These are phyloP conservation scores for Phoma herbarum DNA, from an alignment of 2,329 filamentous ascomycete genomes.

Conservation along the genomic window DNA sequence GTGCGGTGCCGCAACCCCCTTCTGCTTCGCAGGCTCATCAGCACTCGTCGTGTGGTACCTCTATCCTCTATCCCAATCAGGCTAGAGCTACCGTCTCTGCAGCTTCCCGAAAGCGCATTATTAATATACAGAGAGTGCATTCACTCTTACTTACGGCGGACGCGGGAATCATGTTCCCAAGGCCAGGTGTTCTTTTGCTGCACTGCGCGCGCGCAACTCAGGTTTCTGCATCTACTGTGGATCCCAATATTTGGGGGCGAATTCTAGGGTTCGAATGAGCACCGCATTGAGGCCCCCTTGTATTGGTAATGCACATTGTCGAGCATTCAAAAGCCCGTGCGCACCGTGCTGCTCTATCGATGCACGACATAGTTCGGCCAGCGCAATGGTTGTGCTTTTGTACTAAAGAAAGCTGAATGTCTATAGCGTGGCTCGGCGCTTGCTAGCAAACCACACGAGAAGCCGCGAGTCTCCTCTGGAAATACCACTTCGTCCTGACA, in stretches of 20 bases:
- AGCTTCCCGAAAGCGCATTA: conserved; percentile 29
- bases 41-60: conserved; percentile 7
- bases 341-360: conserved; percentile 1
- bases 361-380: not conserved
- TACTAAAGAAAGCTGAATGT: not conserved
- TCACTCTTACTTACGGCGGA: conserved; percentile 15
- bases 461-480: not conserved
- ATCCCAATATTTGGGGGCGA: conserved; percentile 3
- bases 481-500: not conserved
- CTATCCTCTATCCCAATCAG: conserved; percentile 13
- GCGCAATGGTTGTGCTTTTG: not conserved
- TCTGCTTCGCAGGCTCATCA: conserved; percentile 2
- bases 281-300: conserved; percentile 14
- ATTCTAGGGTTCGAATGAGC: conserved; percentile 2
- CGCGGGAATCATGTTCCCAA: conserved; percentile 15
- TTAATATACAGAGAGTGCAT: conserved; percentile 34
- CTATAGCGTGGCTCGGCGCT: not conserved
- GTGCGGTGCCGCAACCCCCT: conserved; percentile 3
- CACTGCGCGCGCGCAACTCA: conserved; percentile 5
- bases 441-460: not conserved
- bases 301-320: conserved; percentile 17
- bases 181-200: conserved; percentile 41
- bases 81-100: conserved; percentile 28
- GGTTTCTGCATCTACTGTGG: conserved; percentile 1
- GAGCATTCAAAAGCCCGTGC: conserved; percentile 4